Evolutionary conservation across 306 rosid species (phyloP).

Genomic region (Cicer judaicum): DNA sequence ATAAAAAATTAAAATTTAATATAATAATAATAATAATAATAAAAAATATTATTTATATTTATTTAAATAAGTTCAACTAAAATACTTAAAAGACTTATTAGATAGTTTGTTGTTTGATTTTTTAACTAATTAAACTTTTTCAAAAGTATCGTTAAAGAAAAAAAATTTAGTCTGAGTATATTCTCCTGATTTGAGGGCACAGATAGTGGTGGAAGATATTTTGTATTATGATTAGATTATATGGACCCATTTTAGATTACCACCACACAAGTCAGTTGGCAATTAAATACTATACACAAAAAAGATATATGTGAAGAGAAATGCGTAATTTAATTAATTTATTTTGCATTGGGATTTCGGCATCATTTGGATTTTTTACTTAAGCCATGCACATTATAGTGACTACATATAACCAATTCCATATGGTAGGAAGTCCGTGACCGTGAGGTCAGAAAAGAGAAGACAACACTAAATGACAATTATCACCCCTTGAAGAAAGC

Average conservation of each 20-base stretch:
- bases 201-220: conserved; percentile 1
- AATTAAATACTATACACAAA: not conserved
- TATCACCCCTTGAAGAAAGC: not conserved
- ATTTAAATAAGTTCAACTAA: too few species aligned
- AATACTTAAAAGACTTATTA: too few species aligned
- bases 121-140: too few species aligned
- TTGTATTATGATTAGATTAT: not conserved
- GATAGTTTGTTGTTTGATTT: too few species aligned
- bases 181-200: not conserved
- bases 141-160: too few species aligned
- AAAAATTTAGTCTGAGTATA: too few species aligned
- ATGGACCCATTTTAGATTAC: not conserved
- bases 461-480: not conserved
- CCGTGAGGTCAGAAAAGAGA: not conserved
- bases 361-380: conserved; percentile 6
- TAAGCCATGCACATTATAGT: not conserved
- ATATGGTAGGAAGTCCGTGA: conserved; percentile 25
- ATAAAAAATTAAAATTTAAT: too few species aligned
- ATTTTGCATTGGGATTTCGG: conserved; percentile 26
- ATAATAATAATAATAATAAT: too few species aligned
- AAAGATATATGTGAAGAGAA: conserved; percentile 32
- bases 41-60: too few species aligned
- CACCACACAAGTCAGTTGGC: not conserved
- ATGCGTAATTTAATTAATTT: not conserved
- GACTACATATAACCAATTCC: not conserved